Conservation (phyloP, 2,329 filamentous ascomycete genomes). For the Elsinoe ampelina region DNA sequence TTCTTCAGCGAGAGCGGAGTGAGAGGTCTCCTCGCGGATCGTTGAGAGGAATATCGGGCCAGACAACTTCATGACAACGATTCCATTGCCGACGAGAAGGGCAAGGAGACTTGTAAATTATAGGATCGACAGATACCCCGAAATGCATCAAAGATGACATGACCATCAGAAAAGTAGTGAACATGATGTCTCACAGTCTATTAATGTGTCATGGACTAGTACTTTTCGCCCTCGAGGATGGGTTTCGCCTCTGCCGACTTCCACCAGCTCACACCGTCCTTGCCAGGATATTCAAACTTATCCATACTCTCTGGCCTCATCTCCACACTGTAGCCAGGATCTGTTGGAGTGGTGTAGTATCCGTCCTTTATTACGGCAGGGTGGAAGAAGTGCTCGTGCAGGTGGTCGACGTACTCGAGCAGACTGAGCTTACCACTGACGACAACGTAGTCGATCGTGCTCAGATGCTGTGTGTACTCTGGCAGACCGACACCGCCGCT, state of each 20-base stretch:
- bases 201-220: not conserved
- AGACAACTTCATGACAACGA: too few species aligned
- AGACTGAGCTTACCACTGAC: conserved; percentile 73
- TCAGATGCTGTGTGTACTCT: conserved; percentile 88
- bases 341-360: conserved; percentile 75
- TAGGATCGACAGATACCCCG: too few species aligned
- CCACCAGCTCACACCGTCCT: conserved; percentile 78
- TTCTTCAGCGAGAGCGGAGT: conserved; percentile 96
- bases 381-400: conserved; percentile 87
- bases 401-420: conserved; percentile 83
- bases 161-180: too few species aligned
- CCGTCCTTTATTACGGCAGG: conserved; percentile 72
- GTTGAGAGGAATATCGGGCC: not conserved
- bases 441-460: conserved; percentile 85
- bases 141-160: too few species aligned
- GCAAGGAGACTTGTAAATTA: too few species aligned
- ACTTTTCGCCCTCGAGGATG: conserved; percentile 53
- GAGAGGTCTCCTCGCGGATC: conserved; percentile 50
- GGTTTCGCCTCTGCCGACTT: conserved; percentile 65
- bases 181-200: too few species aligned
- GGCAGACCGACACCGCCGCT: conserved; percentile 82
- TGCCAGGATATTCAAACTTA: conserved; percentile 63
- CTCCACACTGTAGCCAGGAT: conserved; percentile 84
- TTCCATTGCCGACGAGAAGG: too few species aligned
- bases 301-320: conserved; percentile 89